Evolutionary conservation across 495 filamentous ascomycete genomes (phyloP), one percentile per base, ranked within the genome.

Genomic region (Baudoinia panamericana): DNA sequence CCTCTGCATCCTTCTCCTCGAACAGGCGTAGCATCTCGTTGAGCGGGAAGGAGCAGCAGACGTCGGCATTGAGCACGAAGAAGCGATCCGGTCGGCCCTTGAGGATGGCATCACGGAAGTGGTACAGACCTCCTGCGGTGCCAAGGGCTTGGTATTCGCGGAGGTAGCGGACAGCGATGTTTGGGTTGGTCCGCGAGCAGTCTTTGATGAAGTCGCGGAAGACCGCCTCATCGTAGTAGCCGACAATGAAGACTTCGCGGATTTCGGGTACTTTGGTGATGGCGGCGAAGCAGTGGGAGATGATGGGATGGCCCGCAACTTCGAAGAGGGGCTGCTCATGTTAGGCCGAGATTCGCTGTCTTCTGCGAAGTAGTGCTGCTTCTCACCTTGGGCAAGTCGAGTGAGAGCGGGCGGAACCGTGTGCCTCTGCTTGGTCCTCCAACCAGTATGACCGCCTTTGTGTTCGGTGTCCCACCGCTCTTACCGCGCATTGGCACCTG

Each of bases 191-290:
- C 54, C 72, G 73, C 34, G 75, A 65, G 45, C 84, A 69, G 54
- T 93, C 82, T 62, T 93, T 93, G 63, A 96, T 93, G 68, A 95
- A 96, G 56, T 94, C 85, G 45, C 86, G 83, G 71, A 96, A 95
- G 45, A 96, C 82, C 39, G 74, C 68, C 63, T 99, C 90, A 49
- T 99, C 90, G 62, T 96, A 99, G 72, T 99, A 99, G 56, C 90
- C 90, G 56, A 99, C 87, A 54, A 99, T 72, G 66, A 88, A 82
- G 43, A 99, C 92, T 62, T 99, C 90, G 50, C 84, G 81, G 58
- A 99, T 92, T 47, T 78, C 78, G 52, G 84, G 79, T 43, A 95
- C 83, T 60, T 90, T 93, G 40, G 82, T 74, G 49, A 96, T 74
- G 57, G 92, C 88, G 54, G 76, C 83, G 57, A 99, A 73, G 67